Base-by-base conservation (phyloP, 495 filamentous ascomycete species). In the Aspergillus wentii region DNA sequence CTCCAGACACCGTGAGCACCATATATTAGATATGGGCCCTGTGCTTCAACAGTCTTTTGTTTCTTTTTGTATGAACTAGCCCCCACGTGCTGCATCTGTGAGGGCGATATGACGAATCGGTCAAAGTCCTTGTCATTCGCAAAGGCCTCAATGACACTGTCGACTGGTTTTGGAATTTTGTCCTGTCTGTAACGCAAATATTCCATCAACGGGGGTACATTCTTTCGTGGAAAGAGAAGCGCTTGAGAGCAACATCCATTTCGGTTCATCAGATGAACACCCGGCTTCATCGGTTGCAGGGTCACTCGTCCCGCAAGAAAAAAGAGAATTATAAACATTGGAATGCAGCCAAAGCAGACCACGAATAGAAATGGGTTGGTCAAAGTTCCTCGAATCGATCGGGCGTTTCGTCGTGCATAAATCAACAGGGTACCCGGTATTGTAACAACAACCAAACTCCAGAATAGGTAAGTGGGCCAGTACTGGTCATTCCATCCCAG, bases 401-500 rank as follows among this genome's bases (percentile, higher is more conserved):
- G 48, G 15, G 41, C 6, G 11, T 28, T 38, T 8, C 46, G 44
- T 9, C 58, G 51, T 0, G n/a, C 15, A 8, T 28, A 29, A 2
- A 62, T 21, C 10, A 40, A 40, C 10, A 54, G 17, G n/a, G 57
- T 23, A 1, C 43, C 47, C 33, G 49, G 42, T 4, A 49, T 40
- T 7, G 49, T 23, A 11, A 58, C 34, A 15, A 37, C 18, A 8
- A 51, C 35, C 5, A 69, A 21, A 17, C 61, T 65, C 32, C 51
- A 65, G 8, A 43, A 38, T 7, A 69, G 40, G 28, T 76, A 74
- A 8, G 40, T 39, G 14, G 35, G 53, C 69, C 68, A 75, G 33
- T 72, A 58, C 38, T 78, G 72, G 11, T 52, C 62, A 43, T 76
- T 76, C 74, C 74, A 79, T 15, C 75, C 74, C 10, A 74, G 59